Conservation (phyloP, 2,329 filamentous ascomycete species). For the Curvularia sp. region DNA sequence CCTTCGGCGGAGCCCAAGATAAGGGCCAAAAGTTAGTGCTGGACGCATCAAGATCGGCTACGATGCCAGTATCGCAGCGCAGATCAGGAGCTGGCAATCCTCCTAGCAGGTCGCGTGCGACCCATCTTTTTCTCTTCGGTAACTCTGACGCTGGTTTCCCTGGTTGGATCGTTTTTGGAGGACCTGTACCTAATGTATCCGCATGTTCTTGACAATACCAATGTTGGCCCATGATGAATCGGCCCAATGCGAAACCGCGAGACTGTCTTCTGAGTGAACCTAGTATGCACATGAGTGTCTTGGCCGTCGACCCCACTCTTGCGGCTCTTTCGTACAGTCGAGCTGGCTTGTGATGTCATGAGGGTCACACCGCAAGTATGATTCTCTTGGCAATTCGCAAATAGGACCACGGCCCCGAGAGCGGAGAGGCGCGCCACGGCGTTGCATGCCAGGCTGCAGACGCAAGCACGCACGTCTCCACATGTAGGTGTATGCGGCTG, state of each 20-base stretch:
- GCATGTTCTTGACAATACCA: background rate
- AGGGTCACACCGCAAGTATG: background rate
- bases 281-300: background rate
- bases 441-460: background rate
- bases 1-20: constrained; percentile 18
- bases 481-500: background rate
- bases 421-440: background rate
- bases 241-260: background rate
- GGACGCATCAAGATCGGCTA: constrained; percentile 1
- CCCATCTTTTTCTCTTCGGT: background rate
- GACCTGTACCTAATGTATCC: background rate
- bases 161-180: background rate
- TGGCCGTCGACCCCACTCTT: background rate
- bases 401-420: background rate
- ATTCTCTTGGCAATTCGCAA: background rate
- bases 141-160: background rate
- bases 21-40: constrained; percentile 3
- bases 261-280: background rate
- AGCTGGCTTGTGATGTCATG: background rate
- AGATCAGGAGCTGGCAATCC: constrained; percentile 16
- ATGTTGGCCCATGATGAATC: background rate
- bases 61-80: constrained; percentile 1
- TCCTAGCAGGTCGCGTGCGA: constrained; percentile 7
- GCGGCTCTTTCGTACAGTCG: background rate
- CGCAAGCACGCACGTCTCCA: background rate